Percentiles rank a stretch among this genome's conserved stretches.
Evolutionary conservation across 2,329 filamentous ascomycete genomes (phyloP).

Genomic region (Fusarium acutatum): DNA sequence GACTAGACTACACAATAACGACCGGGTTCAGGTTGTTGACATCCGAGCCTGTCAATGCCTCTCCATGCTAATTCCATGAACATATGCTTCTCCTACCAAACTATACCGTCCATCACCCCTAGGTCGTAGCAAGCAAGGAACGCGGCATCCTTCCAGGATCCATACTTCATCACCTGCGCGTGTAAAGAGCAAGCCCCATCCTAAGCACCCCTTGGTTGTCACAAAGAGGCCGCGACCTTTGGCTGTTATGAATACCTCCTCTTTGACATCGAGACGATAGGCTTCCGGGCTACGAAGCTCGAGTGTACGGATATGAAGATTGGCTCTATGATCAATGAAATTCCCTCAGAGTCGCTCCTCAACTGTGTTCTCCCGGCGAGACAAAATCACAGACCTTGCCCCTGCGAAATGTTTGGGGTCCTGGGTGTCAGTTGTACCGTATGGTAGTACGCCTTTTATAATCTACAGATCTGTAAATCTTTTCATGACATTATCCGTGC

Average conservation of each 20-base stretch:
- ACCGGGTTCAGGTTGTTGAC: rapidly evolving
- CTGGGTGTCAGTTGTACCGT: not conserved
- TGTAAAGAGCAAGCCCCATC: rapidly evolving
- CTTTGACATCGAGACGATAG: no score
- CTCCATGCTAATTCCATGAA: not conserved
- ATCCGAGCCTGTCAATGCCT: rapidly evolving
- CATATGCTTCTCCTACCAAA: not conserved
- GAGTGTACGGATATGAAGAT: no score
- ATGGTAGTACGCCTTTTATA: not conserved
- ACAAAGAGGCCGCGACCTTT: not conserved
- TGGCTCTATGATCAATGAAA: no score
- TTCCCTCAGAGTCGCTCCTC: no score
- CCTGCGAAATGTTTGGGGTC: not conserved
- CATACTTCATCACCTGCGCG: not conserved
- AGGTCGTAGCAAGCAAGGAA: not conserved
- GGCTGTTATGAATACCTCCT: no score
- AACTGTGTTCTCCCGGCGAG: no score
- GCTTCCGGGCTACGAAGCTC: no score
- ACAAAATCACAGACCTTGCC: not conserved
- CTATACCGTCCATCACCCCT: rapidly evolving
- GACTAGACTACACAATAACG: not conserved
- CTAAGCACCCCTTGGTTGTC: rapidly evolving
- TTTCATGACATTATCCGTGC: not conserved
- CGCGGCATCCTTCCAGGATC: not conserved
- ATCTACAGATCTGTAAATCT: not conserved